These are phyloP conservation scores for Endocarpon pusillum DNA, from an alignment of 495 filamentous ascomycete species.

Conservation along the genomic window DNA sequence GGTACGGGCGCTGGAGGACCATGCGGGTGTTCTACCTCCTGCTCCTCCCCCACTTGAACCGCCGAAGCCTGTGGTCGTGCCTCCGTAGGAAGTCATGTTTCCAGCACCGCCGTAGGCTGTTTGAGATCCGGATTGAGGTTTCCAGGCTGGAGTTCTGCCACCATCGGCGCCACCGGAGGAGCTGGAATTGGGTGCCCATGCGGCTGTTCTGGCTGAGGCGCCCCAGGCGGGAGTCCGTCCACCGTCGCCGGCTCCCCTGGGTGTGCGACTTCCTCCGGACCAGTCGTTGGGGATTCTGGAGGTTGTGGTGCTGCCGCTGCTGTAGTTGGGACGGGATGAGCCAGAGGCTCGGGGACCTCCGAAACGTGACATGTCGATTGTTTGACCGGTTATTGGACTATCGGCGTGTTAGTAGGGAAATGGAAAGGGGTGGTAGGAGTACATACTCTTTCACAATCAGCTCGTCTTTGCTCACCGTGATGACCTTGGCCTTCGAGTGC, in stretches of 20 bases:
- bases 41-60: slow-evolving; percentile 15
- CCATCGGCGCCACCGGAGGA: slow-evolving; percentile 36
- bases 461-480: slow-evolving; percentile 61
- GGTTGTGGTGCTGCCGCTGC: slow-evolving; percentile 22
- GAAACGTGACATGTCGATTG: slow-evolving; percentile 47
- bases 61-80: too few relatives aligned
- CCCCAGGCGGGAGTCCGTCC: slow-evolving; percentile 38
- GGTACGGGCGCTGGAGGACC: slow-evolving; percentile 49
- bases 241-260: slow-evolving; percentile 33
- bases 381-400: slow-evolving; percentile 49
- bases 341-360: slow-evolving; percentile 40
- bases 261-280: slow-evolving; percentile 50
- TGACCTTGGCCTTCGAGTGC: slow-evolving; percentile 76
- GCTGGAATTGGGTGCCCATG: not conserved
- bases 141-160: slow-evolving; percentile 30
- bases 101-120: slow-evolving; percentile 12
- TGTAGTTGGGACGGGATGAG: slow-evolving; percentile 24
- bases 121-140: slow-evolving; percentile 1
- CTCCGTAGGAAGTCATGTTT: slow-evolving; percentile 15
- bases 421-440: slow-evolving; percentile 3
- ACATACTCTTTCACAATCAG: slow-evolving; percentile 66
- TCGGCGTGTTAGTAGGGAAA: slow-evolving; percentile 9
- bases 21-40: slow-evolving; percentile 42
- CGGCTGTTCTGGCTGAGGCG: slow-evolving; percentile 15
- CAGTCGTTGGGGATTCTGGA: slow-evolving; percentile 13